A percentile compares a stretch with the other conserved stretches of the same genome.
phyloP scores from a whole-genome alignment of 2,329 filamentous ascomycete species.

The Phyllosticta citriasiana region DNA sequence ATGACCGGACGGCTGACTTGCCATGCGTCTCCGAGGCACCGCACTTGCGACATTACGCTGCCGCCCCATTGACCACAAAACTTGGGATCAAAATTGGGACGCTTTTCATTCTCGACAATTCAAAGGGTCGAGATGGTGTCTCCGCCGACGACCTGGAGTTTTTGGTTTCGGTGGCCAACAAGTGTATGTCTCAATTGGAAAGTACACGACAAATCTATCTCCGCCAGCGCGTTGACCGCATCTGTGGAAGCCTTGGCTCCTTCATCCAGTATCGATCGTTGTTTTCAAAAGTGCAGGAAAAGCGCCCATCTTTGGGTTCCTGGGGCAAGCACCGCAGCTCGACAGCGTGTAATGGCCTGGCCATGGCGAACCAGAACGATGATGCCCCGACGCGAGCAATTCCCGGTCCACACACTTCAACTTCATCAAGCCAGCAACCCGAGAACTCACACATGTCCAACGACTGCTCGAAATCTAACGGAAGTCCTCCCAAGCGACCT shows the following conservation, averaged over 20 bases:
- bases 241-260: constrained; percentile 2
- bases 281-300: neutral
- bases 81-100: constrained; percentile 12
- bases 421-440: neutral
- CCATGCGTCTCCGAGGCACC: constrained; percentile 3
- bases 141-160: constrained; percentile 4
- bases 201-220: constrained; percentile 11
- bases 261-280: constrained; percentile 3
- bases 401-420: neutral
- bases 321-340: neutral
- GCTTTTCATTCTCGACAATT: constrained; percentile 11
- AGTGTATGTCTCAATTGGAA: constrained; percentile 13
- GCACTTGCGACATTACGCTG: constrained; percentile 11
- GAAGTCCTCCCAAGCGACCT: neutral
- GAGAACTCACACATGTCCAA: neutral
- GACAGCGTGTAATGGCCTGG: neutral
- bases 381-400: neutral
- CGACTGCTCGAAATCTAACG: neutral
- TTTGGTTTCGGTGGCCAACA: constrained; percentile 7
- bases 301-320: neutral
- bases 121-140: neutral
- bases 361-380: neutral
- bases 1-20: neutral
- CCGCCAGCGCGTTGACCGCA: constrained; percentile 5
- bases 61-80: constrained; percentile 10